These are phyloP conservation scores for Penicillium sp. DNA, from an alignment of 2,329 filamentous ascomycete species.

Conservation along the genomic window DNA sequence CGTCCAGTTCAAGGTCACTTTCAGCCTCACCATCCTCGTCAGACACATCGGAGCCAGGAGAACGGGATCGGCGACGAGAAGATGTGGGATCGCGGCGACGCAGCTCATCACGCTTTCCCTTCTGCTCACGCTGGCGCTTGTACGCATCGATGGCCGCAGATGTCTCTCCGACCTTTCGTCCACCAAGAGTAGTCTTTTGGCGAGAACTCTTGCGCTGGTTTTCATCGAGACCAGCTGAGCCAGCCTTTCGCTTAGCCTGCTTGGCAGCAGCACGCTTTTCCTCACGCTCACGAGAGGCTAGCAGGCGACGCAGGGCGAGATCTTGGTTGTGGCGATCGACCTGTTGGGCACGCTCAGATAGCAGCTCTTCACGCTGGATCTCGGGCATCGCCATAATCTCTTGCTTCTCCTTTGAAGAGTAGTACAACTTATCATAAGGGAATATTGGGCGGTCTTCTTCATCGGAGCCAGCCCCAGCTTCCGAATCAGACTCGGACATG, in stretches of 20 bases:
- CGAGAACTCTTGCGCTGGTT: constrained; percentile 70
- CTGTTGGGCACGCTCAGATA: constrained; percentile 82
- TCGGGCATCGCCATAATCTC: constrained; percentile 84
- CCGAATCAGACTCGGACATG: constrained; percentile 89
- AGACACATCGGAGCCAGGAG: constrained; percentile 60
- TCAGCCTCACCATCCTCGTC: constrained; percentile 67
- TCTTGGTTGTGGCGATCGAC: constrained; percentile 82
- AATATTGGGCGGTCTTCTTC: constrained; percentile 59
- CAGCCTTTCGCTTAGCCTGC: constrained; percentile 71
- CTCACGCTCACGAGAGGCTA: constrained; percentile 66
- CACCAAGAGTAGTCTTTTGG: constrained; percentile 66
- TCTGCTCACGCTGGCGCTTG: constrained; percentile 61
- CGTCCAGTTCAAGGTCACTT: constrained; percentile 77
- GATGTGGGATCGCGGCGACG: constrained; percentile 44
- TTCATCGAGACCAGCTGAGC: constrained; percentile 75
- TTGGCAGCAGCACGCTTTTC: constrained; percentile 50
- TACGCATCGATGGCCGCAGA: constrained; percentile 72
- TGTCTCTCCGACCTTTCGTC: constrained; percentile 66
- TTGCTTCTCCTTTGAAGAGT: constrained; percentile 69
- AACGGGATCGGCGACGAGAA: constrained; percentile 58
- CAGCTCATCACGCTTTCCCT: constrained; percentile 50
- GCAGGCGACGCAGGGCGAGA: constrained; percentile 73
- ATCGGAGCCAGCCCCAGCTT: constrained; percentile 59
- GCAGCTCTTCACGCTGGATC: constrained; percentile 83
- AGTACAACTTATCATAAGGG: constrained; percentile 84